Evolutionary conservation across 805 yeast species (phyloP).

Genomic region (Myxozyma nipponensis): DNA sequence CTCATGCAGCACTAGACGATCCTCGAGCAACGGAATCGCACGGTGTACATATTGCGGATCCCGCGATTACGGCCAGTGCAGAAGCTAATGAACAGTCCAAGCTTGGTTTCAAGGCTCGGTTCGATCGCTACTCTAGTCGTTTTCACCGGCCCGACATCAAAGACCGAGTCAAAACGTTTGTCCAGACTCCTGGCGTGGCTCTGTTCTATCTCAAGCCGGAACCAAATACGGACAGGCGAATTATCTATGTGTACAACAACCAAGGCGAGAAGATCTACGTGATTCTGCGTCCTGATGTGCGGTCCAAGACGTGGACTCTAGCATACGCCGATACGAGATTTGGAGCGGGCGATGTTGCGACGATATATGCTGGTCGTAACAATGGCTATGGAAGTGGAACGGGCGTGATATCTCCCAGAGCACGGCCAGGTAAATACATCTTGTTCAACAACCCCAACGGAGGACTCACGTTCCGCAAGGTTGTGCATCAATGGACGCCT

Average conservation of each 20-base stretch:
- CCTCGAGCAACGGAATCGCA: not conserved
- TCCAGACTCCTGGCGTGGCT: conserved; percentile 11
- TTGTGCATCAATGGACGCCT: conserved; percentile 24
- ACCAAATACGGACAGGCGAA: conserved; percentile 17
- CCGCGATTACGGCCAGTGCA: not conserved
- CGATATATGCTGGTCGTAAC: conserved; percentile 24
- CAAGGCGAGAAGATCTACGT: conserved; percentile 25
- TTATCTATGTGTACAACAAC: conserved; percentile 20
- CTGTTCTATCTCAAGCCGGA: conserved; percentile 21
- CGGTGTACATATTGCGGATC: not conserved
- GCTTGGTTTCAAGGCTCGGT: not conserved
- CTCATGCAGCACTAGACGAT: not conserved
- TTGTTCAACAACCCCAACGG: conserved; percentile 24
- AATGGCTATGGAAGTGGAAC: conserved; percentile 22
- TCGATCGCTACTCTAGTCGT: not conserved
- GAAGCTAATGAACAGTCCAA: not conserved
- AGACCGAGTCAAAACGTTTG: conserved; percentile 1
- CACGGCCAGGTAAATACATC: conserved; percentile 25
- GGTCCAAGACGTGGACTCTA: conserved; percentile 24
- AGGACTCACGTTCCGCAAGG: conserved; percentile 27
- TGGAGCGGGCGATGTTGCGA: conserved; percentile 18
- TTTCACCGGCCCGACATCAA: not conserved
- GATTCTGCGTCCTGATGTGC: conserved; percentile 17
- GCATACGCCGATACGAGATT: conserved; percentile 17
- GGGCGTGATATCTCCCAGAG: conserved; percentile 24